Evolutionary conservation across 805 yeast species (phyloP), one percentile per base, ranked within the genome.

Genomic region (Zygosaccharomyces kombuchaensis): DNA sequence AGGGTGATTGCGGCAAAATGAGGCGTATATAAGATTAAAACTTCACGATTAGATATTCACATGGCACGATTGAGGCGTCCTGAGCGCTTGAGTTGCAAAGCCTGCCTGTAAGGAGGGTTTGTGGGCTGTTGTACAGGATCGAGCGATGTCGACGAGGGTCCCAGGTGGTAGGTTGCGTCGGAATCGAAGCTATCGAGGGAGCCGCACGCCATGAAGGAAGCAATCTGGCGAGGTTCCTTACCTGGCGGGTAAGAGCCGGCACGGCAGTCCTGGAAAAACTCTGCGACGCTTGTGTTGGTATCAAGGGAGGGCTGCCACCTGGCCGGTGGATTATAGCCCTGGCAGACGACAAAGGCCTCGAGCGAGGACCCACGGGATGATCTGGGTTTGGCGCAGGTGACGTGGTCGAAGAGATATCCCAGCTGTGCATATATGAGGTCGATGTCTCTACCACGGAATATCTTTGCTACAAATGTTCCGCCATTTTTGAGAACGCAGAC

Each of bases 41-140:
- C 34, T 31, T 1, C 6, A 13, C 23, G 21, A 6, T 12, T 30
- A 30, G 19, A 38, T 10, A 9, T 21, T 38, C 41, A 56, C 17
- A 43, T 40, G 17, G 60, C 56, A 50, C 75, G 60, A 25, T 66
- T 67, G 44, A 79, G 59, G 50, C 75, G 73, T 9, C 96, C 96
- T 46, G 76, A 76, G 59, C 96, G 75, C 67, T 87, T 88, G 77
- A 87, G 71, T 61, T 88, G 96, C 46, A 93, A 68, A 0, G 98
- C 99, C 47, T 80, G 78, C 68, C 91, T 91, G 67, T 93, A 93
- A 1, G 99, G 97, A 1, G 99, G 99, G 26, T 96, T 93, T 0
- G 96, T 90, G 7, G 99, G 99, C 64, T 81, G 73, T 59, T 93
- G 98, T 9, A 93, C 95, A 0, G 99, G 99, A 54, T 88, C 95